A percentile compares a stretch with the other conserved stretches of the same genome.
These are phyloP conservation scores for Salinomyces thailandicus DNA, from an alignment of 2,329 filamentous ascomycete species.

Conservation along the genomic window DNA sequence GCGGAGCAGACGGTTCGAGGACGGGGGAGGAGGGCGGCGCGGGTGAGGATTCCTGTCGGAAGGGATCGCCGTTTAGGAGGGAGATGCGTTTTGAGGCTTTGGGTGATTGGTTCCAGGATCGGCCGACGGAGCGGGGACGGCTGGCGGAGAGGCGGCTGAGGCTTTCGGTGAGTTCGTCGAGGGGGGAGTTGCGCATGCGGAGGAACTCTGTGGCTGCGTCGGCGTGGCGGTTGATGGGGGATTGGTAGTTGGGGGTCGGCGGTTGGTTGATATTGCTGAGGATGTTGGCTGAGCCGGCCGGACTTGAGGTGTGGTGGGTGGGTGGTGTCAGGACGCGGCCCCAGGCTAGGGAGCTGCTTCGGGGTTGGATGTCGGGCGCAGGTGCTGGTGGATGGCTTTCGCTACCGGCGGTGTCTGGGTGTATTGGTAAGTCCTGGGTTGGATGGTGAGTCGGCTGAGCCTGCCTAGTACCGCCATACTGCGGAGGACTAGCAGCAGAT, in stretches of 20 bases:
- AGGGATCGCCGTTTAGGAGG: slow-evolving; percentile 15
- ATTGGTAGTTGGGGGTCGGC: background rate
- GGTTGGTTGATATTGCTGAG: slow-evolving; percentile 4
- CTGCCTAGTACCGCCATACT: background rate
- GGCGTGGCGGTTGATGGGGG: slow-evolving; percentile 1
- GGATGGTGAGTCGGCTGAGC: background rate
- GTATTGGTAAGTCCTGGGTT: too few relatives aligned
- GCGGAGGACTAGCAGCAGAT: slow-evolving; percentile 3
- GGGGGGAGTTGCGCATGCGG: slow-evolving; percentile 18
- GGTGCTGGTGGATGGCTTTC: too few relatives aligned
- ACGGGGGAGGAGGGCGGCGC: background rate
- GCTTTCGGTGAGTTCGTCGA: slow-evolving; percentile 23
- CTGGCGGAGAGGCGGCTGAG: slow-evolving; percentile 17
- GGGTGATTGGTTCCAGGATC: slow-evolving; percentile 13
- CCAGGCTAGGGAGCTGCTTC: background rate
- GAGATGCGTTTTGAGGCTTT: slow-evolving; percentile 9
- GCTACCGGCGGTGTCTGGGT: too few relatives aligned
- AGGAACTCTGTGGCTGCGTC: slow-evolving; percentile 13
- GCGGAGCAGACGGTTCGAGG: too few relatives aligned
- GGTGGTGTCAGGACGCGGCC: background rate
- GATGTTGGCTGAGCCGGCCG: slow-evolving; percentile 9
- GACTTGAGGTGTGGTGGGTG: background rate
- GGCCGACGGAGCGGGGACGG: slow-evolving; percentile 17
- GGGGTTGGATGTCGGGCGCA: background rate
- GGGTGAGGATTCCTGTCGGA: slow-evolving; percentile 6